Evolutionary conservation across 2,329 filamentous ascomycete genomes (phyloP).

Genomic region (Penicillium sp.): DNA sequence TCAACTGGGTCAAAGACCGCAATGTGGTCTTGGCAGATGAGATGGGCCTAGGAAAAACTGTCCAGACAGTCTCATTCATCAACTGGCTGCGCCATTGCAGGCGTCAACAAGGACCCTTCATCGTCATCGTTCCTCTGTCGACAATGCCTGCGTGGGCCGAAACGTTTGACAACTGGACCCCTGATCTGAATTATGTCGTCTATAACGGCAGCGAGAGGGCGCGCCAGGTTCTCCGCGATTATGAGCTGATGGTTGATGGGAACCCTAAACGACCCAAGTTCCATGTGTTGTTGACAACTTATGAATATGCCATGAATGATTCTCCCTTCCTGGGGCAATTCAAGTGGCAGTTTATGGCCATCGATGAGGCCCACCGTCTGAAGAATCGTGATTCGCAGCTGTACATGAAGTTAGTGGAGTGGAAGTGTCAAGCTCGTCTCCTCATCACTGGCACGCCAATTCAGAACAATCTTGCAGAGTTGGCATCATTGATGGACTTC

Average conservation of each 20-base stretch:
- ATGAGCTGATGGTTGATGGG: slow-evolving; percentile 84
- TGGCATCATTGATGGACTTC: slow-evolving; percentile 93
- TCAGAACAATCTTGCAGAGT: slow-evolving; percentile 92
- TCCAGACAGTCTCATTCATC: slow-evolving; percentile 95
- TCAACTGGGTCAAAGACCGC: slow-evolving; percentile 92
- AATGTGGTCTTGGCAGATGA: slow-evolving; percentile 98
- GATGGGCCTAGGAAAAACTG: slow-evolving; percentile 98
- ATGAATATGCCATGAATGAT: slow-evolving; percentile 92
- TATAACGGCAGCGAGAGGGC: slow-evolving; percentile 90
- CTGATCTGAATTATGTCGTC: slow-evolving; percentile 94
- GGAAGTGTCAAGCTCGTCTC: slow-evolving; percentile 84
- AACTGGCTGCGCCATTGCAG: slow-evolving; percentile 94
- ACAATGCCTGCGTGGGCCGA: slow-evolving; percentile 98
- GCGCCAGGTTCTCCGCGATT: slow-evolving; percentile 83
- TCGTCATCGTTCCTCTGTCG: slow-evolving; percentile 95
- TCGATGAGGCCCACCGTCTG: slow-evolving; percentile 94
- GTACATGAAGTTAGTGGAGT: slow-evolving; percentile 81
- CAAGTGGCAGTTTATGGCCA: slow-evolving; percentile 96
- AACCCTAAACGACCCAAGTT: slow-evolving; percentile 92
- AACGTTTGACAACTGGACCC: slow-evolving; percentile 95
- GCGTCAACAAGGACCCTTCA: slow-evolving; percentile 88
- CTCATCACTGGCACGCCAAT: slow-evolving; percentile 97
- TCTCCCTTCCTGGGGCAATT: slow-evolving; percentile 82
- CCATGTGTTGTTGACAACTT: slow-evolving; percentile 96
- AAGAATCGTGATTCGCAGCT: slow-evolving; percentile 97